phyloP scores from a whole-genome alignment of 768 basidiomycete species.

The Nidularia pulvinata region DNA sequence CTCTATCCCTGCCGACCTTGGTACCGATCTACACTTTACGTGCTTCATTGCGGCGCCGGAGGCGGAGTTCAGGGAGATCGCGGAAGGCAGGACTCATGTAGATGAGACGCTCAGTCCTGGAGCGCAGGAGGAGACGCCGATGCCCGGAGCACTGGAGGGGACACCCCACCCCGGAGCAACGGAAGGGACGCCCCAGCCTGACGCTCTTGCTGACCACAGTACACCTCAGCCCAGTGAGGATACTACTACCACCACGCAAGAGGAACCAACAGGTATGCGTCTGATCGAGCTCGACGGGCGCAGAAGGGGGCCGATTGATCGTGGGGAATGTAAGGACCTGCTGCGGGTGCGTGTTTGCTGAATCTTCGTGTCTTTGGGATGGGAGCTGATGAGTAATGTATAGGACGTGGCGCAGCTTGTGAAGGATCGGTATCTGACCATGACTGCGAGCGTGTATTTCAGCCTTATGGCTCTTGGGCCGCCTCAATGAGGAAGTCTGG shows the following conservation, averaged over 20 bases:
- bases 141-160: constrained; percentile 5
- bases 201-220: constrained; percentile 1
- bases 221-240: too few species aligned
- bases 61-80: constrained; percentile 26
- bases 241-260: too few species aligned
- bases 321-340: constrained; percentile 61
- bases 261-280: constrained; percentile 28
- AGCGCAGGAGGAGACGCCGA: constrained; percentile 12
- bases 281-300: constrained; percentile 87
- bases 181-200: constrained; percentile 8
- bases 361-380: not conserved
- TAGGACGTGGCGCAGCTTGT: constrained; percentile 71
- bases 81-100: constrained; percentile 10
- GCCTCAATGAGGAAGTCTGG: not conserved
- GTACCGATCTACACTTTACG: constrained; percentile 86
- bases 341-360: constrained; percentile 41
- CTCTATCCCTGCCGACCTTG: constrained; percentile 55
- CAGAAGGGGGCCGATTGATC: constrained; percentile 78
- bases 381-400: not conserved
- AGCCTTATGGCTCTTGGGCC: constrained; percentile 60
- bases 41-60: constrained; percentile 77
- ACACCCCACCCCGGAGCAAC: constrained; percentile 8
- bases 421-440: constrained; percentile 55
- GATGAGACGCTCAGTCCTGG: constrained; percentile 25
- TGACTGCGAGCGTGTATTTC: constrained; percentile 56